Evolutionary conservation across 1,284 basidiomycete genomes (phyloP).

Genomic region (Apiotrichum montevideense): DNA sequence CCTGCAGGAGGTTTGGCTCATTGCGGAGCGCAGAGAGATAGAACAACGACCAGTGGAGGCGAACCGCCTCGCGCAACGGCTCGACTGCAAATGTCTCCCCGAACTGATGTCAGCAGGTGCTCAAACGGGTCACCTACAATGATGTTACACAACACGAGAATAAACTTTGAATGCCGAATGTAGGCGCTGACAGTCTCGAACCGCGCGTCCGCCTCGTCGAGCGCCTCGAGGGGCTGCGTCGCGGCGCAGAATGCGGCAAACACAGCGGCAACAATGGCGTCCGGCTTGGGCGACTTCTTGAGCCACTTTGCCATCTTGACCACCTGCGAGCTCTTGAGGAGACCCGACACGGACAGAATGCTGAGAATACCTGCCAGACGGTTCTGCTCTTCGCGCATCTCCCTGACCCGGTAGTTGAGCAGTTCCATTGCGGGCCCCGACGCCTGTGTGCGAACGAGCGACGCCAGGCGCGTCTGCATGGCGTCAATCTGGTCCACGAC

Average conservation of each 20-base stretch:
- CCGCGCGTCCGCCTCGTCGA: constrained; percentile 19
- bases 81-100: constrained; percentile 61
- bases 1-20: constrained; percentile 55
- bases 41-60: constrained; percentile 83
- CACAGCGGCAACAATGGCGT: constrained; percentile 28
- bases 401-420: constrained; percentile 28
- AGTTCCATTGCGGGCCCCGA: constrained; percentile 31
- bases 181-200: constrained; percentile 20
- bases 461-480: constrained; percentile 23
- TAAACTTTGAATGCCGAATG: constrained; percentile 27
- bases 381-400: constrained; percentile 32
- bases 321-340: constrained; percentile 37
- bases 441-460: constrained; percentile 19
- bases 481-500: constrained; percentile 33
- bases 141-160: constrained; percentile 30
- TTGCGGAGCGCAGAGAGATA: constrained; percentile 66
- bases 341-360: constrained; percentile 25
- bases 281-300: constrained; percentile 31
- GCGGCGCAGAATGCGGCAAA: constrained; percentile 29
- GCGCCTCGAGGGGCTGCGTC: constrained; percentile 26
- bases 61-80: constrained; percentile 67
- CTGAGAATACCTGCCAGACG: constrained; percentile 31
- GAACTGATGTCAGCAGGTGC: constrained; percentile 18
- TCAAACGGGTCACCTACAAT: constrained; percentile 2
- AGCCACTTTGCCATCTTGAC: constrained; percentile 41